Evolutionary conservation across 257 asterid species (phyloP).

Genomic region (Solanum clarkiae): DNA sequence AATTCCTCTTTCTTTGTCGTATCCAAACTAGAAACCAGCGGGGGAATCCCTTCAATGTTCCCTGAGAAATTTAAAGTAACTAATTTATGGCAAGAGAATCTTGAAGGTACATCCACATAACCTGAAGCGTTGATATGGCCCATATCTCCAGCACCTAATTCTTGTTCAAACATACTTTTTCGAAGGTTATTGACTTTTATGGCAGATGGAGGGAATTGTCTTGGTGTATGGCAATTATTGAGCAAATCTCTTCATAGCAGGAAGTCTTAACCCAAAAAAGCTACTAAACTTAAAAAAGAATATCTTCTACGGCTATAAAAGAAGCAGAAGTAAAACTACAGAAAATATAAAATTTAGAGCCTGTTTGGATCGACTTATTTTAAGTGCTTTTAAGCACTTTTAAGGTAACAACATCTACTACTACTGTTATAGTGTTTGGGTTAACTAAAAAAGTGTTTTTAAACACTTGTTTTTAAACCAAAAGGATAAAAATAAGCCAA

Average conservation of each 20-base stretch:
- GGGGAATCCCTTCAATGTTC: slow-evolving; percentile 77
- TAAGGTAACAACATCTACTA: no score
- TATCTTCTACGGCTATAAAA: not conserved
- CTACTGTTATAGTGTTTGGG: not conserved
- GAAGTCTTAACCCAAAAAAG: not conserved
- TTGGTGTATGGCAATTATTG: not conserved
- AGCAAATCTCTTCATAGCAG: not conserved
- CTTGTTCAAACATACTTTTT: not conserved
- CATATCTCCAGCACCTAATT: not conserved
- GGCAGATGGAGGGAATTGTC: not conserved
- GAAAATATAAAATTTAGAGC: not conserved
- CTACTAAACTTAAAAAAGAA: not conserved
- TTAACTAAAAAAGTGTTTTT: not conserved
- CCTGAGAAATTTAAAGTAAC: slow-evolving; percentile 33
- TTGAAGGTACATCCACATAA: not conserved
- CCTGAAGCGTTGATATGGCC: not conserved
- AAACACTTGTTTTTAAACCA: not conserved
- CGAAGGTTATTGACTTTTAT: not conserved
- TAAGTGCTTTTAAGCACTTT: not conserved
- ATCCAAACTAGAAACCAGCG: slow-evolving; percentile 63
- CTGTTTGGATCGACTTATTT: not conserved
- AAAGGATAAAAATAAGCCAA: not conserved
- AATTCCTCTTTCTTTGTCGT: slow-evolving; percentile 31
- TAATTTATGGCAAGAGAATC: not conserved
- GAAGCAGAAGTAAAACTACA: not conserved